Evolutionary conservation across 164 flowering plant species (phyloP).

Genomic region (Paratinospora sagittata): DNA sequence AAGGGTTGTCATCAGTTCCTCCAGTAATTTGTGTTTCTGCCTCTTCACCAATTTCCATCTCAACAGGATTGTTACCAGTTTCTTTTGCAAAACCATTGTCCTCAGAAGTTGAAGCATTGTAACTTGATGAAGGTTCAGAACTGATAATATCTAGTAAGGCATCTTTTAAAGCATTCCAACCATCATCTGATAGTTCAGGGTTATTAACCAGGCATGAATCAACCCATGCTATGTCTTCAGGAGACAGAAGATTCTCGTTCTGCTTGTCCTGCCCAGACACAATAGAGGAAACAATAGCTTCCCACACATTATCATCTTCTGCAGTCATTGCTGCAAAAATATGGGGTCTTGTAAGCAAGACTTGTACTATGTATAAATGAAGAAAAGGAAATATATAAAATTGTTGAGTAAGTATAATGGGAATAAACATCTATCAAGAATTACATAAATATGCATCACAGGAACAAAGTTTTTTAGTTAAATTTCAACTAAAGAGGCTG

Average conservation of each 20-base stretch:
- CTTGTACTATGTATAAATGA: neutral
- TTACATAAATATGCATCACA: too few relatives aligned
- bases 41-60: conserved; percentile 15
- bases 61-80: conserved; percentile 4
- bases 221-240: conserved; percentile 61
- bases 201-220: conserved; percentile 60
- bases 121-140: conserved; percentile 16
- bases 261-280: conserved; percentile 11
- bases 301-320: conserved; percentile 26
- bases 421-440: too few relatives aligned
- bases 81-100: neutral
- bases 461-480: too few relatives aligned
- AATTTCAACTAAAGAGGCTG: too few relatives aligned
- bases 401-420: neutral
- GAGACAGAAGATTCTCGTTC: conserved; percentile 29
- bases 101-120: conserved; percentile 13
- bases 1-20: conserved; percentile 5
- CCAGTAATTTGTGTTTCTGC: neutral
- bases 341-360: neutral
- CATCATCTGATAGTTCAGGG: conserved; percentile 25
- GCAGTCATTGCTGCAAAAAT: conserved; percentile 27
- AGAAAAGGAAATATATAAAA: neutral
- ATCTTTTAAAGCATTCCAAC: conserved; percentile 47
- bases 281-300: conserved; percentile 23
- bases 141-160: conserved; percentile 38